These are phyloP conservation scores for Penicillium flavigenum DNA, from an alignment of 495 filamentous ascomycete species.

Conservation along the genomic window DNA sequence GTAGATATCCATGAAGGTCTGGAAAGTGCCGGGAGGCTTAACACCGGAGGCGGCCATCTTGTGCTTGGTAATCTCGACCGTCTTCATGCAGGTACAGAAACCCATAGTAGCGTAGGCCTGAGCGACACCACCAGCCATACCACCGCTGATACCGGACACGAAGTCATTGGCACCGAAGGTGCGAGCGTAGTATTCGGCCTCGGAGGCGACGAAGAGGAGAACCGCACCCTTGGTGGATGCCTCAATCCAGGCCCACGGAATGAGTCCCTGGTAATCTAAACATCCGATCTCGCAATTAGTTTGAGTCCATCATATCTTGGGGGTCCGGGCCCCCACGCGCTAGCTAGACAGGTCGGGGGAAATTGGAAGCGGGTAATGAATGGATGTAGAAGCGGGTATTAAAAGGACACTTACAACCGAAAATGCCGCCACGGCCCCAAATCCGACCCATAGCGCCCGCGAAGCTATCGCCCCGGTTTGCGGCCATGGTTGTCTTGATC, in stretches of 20 bases:
- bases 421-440: constrained; percentile 89
- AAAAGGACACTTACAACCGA: constrained; percentile 77
- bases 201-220: constrained; percentile 96
- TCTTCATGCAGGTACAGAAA: constrained; percentile 99
- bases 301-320: constrained; percentile 5
- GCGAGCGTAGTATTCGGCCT: constrained; percentile 92
- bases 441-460: constrained; percentile 75
- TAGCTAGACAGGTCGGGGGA: constrained; percentile 25
- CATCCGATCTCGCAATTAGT: constrained; percentile 19
- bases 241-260: constrained; percentile 99
- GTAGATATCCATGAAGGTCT: constrained; percentile 97
- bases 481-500: constrained; percentile 98
- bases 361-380: constrained; percentile 12
- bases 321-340: constrained; percentile 17
- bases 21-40: constrained; percentile 83
- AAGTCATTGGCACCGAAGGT: constrained; percentile 81
- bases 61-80: constrained; percentile 98
- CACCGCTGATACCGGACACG: constrained; percentile 81
- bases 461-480: constrained; percentile 89
- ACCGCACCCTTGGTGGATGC: constrained; percentile 99
- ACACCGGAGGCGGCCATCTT: constrained; percentile 82
- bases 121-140: constrained; percentile 91
- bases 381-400: constrained; percentile 12
- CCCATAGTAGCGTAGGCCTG: constrained; percentile 99
- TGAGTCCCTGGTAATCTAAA: constrained; percentile 97